Evolutionary conservation across 129 eudicot species (phyloP).

Genomic region (Pseudognaphalium luteoalbum): DNA sequence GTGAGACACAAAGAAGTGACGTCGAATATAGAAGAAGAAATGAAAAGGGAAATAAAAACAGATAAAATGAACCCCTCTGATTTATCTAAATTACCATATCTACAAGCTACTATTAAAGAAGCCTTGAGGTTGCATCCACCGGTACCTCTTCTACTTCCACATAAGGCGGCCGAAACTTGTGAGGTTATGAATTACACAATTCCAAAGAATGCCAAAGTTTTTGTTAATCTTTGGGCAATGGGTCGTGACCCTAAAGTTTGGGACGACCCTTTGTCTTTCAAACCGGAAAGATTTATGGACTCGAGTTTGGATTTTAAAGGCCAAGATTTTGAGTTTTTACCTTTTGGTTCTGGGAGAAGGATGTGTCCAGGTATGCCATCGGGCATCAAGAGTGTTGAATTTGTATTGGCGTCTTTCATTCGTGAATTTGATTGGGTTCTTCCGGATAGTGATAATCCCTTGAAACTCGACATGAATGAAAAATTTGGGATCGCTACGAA

Average conservation of each 20-base stretch:
- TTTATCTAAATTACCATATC: slow-evolving; percentile 17
- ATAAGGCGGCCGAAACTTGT: slow-evolving; percentile 24
- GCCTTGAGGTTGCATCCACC: slow-evolving; percentile 34
- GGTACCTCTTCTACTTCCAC: slow-evolving; percentile 34
- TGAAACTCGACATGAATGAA: slow-evolving; percentile 36
- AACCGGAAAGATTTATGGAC: slow-evolving; percentile 40
- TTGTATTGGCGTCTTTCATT: slow-evolving; percentile 29
- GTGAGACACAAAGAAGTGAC: slow-evolving; percentile 27
- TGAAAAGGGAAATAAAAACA: not conserved
- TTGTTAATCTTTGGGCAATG: slow-evolving; percentile 42
- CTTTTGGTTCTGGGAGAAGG: slow-evolving; percentile 46
- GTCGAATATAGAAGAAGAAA: slow-evolving; percentile 26
- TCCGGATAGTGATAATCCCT: slow-evolving; percentile 22
- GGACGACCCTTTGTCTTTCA: slow-evolving; percentile 31
- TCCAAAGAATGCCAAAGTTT: slow-evolving; percentile 26
- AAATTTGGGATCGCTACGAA: slow-evolving; percentile 29
- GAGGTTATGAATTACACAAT: slow-evolving; percentile 38
- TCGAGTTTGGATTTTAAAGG: slow-evolving; percentile 29
- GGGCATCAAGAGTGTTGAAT: slow-evolving; percentile 29
- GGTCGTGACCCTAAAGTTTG: slow-evolving; percentile 38
- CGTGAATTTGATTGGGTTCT: slow-evolving; percentile 32
- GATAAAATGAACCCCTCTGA: not conserved
- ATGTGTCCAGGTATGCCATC: slow-evolving; percentile 44
- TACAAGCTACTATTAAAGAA: slow-evolving; percentile 37
- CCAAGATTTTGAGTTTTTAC: slow-evolving; percentile 27